Percentiles rank a stretch among this genome's conserved stretches.
Conservation (phyloP, 148 eudicot species). For the Dysphania ambrosioides region DNA sequence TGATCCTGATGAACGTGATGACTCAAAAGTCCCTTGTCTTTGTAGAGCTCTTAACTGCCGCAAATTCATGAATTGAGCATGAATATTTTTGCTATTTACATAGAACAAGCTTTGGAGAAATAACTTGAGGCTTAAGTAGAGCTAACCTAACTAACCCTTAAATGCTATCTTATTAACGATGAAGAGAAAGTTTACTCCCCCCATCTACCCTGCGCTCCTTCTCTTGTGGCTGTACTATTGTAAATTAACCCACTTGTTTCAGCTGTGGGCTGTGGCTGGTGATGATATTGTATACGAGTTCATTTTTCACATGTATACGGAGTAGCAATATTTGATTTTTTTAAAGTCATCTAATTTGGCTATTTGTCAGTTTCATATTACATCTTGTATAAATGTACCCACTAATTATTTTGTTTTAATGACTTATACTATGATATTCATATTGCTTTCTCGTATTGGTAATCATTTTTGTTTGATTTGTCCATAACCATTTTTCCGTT, state of each 20-base stretch:
- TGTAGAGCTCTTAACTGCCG: conserved; percentile 80
- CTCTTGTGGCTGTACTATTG: neutral
- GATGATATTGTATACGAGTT: conserved; percentile 30
- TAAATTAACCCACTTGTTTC: conserved; percentile 14
- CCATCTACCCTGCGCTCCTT: neutral
- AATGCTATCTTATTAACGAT: conserved; percentile 17
- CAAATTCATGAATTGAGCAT: conserved; percentile 61
- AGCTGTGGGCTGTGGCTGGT: conserved; percentile 26
- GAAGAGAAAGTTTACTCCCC: neutral
- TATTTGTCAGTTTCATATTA: neutral
- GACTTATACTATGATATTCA: neutral
- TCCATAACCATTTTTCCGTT: neutral
- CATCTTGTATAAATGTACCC: neutral
- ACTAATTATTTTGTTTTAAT: neutral
- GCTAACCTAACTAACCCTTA: conserved; percentile 23
- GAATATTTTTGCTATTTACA: conserved; percentile 11
- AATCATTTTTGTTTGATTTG: too few species aligned
- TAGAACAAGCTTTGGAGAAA: conserved; percentile 17
- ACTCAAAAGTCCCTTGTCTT: conserved; percentile 78
- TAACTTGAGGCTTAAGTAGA: conserved; percentile 8
- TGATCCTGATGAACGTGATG: conserved; percentile 84
- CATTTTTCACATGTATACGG: conserved; percentile 26
- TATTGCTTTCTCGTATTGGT: too few species aligned
- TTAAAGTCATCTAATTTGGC: neutral
- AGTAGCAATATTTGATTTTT: conserved; percentile 5